Evolutionary conservation across 176 grass and related monocot species (phyloP), one percentile per base, ranked within the genome.

Genomic region (Ananas comosus): DNA sequence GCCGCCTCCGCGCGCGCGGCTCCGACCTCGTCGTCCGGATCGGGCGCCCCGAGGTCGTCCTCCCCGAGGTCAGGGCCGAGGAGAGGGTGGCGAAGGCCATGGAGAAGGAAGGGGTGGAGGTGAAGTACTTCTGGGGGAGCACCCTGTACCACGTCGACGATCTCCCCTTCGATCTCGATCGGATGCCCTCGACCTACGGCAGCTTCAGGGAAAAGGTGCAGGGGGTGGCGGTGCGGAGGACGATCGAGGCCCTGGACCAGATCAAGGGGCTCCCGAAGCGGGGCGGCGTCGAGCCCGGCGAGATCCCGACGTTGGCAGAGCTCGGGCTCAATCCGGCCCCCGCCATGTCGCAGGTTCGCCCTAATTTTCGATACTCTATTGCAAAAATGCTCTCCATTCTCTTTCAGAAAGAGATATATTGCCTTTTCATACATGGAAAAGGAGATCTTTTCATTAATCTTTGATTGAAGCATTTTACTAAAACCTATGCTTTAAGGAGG

Each of bases 91-190:
- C 53, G 48, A 85, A 90, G 78, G 94, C 86, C 18, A 79, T 88
- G 56, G 84, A 97, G 83, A 87, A 85, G 75, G 86, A 97, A 52
- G 94, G 94, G 25, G 64, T 97, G 51, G 80, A 97, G 71, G 79
- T 97, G 49, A 97, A 97, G 77, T 97, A 93, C 77, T 93, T 97
- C 77, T 97, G 89, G 89, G 94, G 89, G 51, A 97, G 89, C 79
- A 97, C 89, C 21, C 74, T 93, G 63, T 90, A 90, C 75, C 89
- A 97, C 68, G 42, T 97, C 51, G 94, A 99, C 2, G 87, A 93
- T 65, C 81, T 99, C n/a, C 87, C 89, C 12, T 99, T 93, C 49
- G 64, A 16, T 64, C 74, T 99, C 21, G 66, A 88, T 42, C 84
- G 88, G 57, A 92, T 99, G 87, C 78, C 87, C 0, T 85, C 82